These are phyloP conservation scores for Cercospora canescens DNA, from an alignment of 2,329 filamentous ascomycete species.

Conservation along the genomic window DNA sequence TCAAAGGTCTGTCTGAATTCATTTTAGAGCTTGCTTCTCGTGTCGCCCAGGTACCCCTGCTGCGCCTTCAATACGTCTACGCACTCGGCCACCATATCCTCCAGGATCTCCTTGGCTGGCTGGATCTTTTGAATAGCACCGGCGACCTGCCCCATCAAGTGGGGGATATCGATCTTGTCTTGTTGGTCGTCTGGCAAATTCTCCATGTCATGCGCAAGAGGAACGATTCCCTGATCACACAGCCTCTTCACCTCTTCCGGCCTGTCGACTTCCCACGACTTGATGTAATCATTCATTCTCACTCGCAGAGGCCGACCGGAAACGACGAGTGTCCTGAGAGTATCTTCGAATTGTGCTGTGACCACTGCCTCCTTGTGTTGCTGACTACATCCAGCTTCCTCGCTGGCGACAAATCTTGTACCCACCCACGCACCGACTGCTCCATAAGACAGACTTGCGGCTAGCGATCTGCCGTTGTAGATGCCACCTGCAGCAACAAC, in stretches of 20 bases:
- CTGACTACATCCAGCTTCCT: constrained; percentile 77
- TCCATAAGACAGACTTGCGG: constrained; percentile 81
- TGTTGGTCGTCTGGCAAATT: constrained; percentile 59
- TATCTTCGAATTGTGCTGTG: constrained; percentile 74
- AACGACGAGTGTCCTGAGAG: constrained; percentile 77
- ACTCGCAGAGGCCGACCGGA: constrained; percentile 79
- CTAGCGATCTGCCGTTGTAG: constrained; percentile 76
- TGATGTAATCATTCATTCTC: constrained; percentile 80
- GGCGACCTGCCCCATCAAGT: constrained; percentile 92
- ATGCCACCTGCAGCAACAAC: constrained; percentile 91
- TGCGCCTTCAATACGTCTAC: constrained; percentile 66
- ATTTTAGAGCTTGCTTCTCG: constrained; percentile 47
- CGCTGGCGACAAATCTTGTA: constrained; percentile 82
- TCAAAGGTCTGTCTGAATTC: background rate
- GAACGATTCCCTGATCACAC: constrained; percentile 75
- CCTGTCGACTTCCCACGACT: constrained; percentile 70
- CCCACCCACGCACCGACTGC: constrained; percentile 92
- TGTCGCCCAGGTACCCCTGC: constrained; percentile 56
- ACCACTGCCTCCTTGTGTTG: constrained; percentile 85
- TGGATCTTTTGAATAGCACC: constrained; percentile 74
- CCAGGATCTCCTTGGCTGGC: constrained; percentile 81
- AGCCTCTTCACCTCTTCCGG: constrained; percentile 74
- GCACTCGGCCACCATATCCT: constrained; percentile 82
- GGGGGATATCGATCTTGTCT: constrained; percentile 79
- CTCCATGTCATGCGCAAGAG: constrained; percentile 73